phyloP scores from a whole-genome alignment of 371 early-diverging fungal species.

The Blyttiomyces sp. region DNA sequence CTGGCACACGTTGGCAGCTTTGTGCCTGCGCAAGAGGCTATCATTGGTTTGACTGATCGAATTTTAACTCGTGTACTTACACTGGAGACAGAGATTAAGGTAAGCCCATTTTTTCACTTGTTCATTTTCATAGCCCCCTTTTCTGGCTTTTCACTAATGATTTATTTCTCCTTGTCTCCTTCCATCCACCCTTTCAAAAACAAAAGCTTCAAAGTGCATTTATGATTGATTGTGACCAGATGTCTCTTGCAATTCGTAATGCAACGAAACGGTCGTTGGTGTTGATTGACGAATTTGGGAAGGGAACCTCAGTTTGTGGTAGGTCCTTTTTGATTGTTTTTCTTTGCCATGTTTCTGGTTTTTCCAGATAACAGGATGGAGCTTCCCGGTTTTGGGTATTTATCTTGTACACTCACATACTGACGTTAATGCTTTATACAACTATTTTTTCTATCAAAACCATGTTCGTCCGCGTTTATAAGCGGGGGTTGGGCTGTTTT shows the following conservation, averaged over 20 bases:
- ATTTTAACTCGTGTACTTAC: slow-evolving; percentile 59
- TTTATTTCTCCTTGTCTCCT: not conserved
- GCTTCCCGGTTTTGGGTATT: not conserved
- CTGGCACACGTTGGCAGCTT: slow-evolving; percentile 82
- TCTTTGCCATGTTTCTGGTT: too few species aligned
- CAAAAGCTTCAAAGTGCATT: slow-evolving; percentile 70
- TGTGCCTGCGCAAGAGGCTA: slow-evolving; percentile 56
- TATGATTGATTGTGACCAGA: slow-evolving; percentile 66
- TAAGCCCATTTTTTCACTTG: not conserved
- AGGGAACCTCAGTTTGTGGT: slow-evolving; percentile 41
- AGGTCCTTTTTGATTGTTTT: not conserved
- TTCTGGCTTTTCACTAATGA: not conserved
- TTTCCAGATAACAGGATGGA: too few species aligned
- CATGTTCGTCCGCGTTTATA: not conserved
- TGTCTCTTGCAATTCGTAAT: slow-evolving; percentile 49
- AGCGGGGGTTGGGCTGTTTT: slow-evolving; percentile 65
- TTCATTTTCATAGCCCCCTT: too few species aligned
- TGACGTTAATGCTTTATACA: not conserved
- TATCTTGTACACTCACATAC: not conserved
- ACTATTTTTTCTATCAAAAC: not conserved
- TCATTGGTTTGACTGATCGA: slow-evolving; percentile 54
- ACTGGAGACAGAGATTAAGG: slow-evolving; percentile 39
- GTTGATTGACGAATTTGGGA: slow-evolving; percentile 62
- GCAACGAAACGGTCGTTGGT: slow-evolving; percentile 49
- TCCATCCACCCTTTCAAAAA: too few species aligned